A percentile compares a stretch with the other conserved stretches of the same genome.
Conservation (phyloP, 306 rosid genomes). For the Chamaecrista fasciculata region DNA sequence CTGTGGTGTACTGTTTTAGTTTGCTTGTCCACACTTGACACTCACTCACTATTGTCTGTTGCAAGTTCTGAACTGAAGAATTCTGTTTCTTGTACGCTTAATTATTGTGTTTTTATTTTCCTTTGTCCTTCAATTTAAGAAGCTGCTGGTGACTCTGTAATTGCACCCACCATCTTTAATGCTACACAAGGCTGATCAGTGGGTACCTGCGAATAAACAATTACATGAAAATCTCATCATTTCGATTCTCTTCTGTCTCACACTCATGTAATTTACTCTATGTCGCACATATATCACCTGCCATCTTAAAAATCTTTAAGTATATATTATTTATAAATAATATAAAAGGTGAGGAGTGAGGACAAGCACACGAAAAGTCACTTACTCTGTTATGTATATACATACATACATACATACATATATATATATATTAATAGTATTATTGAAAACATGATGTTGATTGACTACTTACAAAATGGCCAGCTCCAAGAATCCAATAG, state of each 20-base stretch:
- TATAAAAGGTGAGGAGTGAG: too few relatives aligned
- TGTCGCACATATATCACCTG: too few relatives aligned
- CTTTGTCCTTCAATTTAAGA: background rate
- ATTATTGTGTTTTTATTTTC: background rate
- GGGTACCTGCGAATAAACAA: slow-evolving; percentile 66
- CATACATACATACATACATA: too few relatives aligned
- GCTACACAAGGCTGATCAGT: slow-evolving; percentile 40
- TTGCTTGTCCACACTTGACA: slow-evolving; percentile 17
- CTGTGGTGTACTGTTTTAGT: background rate
- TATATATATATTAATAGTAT: too few relatives aligned
- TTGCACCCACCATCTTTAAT: slow-evolving; percentile 47
- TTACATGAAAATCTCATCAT: too few relatives aligned
- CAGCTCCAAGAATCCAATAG: slow-evolving; percentile 97
- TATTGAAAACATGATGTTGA: too few relatives aligned
- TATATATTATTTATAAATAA: too few relatives aligned
- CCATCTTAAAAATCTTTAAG: too few relatives aligned
- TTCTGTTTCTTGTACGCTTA: slow-evolving; percentile 9
- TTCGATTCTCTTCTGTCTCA: background rate
- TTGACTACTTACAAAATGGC: slow-evolving; percentile 98
- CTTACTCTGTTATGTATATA: too few relatives aligned
- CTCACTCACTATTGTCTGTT: too few relatives aligned
- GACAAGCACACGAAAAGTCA: too few relatives aligned
- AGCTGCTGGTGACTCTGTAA: slow-evolving; percentile 49
- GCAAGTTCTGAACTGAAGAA: background rate
- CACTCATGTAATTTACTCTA: too few relatives aligned